These are phyloP conservation scores for Podila minutissima DNA, from an alignment of 192 early-diverging fungal species.

Conservation along the genomic window DNA sequence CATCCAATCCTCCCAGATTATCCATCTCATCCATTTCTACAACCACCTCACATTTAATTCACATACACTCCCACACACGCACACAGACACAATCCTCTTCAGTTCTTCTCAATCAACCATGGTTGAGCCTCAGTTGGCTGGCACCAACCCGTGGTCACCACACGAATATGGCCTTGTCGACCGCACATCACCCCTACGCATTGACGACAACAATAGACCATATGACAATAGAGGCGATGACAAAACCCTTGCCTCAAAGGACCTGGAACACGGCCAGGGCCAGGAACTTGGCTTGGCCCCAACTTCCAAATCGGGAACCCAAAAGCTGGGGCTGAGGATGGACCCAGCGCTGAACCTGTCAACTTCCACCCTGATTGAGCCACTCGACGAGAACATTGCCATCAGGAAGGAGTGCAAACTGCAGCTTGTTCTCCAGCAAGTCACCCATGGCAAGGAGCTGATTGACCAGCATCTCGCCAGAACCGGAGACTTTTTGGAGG, in stretches of 20 bases:
- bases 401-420: background rate
- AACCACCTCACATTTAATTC: background rate
- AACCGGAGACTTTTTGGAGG: background rate
- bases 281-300: slow-evolving; percentile 10
- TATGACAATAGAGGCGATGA: too few relatives aligned
- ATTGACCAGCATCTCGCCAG: background rate
- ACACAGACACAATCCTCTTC: background rate
- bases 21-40: too few relatives aligned
- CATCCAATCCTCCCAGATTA: too few relatives aligned
- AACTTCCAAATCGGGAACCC: slow-evolving; percentile 22
- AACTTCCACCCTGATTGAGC: slow-evolving; percentile 20
- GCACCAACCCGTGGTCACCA: slow-evolving; percentile 32
- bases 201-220: too few relatives aligned
- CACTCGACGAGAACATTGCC: slow-evolving; percentile 5
- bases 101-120: background rate
- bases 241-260: background rate
- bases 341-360: slow-evolving; percentile 40
- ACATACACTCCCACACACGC: background rate
- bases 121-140: slow-evolving; percentile 23
- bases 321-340: slow-evolving; percentile 27
- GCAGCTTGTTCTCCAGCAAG: background rate
- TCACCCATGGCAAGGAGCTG: slow-evolving; percentile 2
- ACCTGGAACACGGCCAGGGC: background rate
- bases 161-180: slow-evolving; percentile 3
- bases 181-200: background rate